A percentile compares a stretch with the other conserved stretches of the same genome.
These are phyloP conservation scores for Mycena haematopus DNA, from an alignment of 768 basidiomycete species.

Conservation along the genomic window DNA sequence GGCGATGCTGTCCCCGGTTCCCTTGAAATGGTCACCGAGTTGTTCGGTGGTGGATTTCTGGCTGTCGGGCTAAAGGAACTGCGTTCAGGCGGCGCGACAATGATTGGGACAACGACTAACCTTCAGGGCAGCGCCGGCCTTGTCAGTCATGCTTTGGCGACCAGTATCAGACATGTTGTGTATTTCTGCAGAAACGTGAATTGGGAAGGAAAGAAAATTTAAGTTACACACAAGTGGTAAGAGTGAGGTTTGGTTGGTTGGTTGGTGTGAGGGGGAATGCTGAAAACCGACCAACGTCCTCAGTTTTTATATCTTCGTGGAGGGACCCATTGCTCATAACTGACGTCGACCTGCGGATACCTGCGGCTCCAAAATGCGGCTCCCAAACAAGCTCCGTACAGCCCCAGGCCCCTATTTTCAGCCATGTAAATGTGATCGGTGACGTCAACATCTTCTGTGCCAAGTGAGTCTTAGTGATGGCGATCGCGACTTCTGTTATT, in stretches of 20 bases:
- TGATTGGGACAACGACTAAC: conserved; percentile 34
- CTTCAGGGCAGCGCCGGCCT: conserved; percentile 57
- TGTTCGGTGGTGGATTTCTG: conserved; percentile 64
- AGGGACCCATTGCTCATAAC: too few species aligned
- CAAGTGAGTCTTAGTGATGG: too few species aligned
- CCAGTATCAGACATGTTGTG: conserved; percentile 59
- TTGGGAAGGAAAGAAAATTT: neutral
- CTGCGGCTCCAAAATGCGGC: neutral
- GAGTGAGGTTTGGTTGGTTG: neutral
- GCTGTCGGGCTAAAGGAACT: conserved; percentile 55
- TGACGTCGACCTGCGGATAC: too few species aligned
- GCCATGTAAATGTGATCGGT: too few species aligned
- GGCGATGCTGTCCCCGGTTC: conserved; percentile 52
- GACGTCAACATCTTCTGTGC: too few species aligned
- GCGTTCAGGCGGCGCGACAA: neutral
- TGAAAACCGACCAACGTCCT: too few species aligned
- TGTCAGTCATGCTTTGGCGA: conserved; percentile 67
- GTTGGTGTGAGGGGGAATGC: neutral
- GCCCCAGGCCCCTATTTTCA: too few species aligned
- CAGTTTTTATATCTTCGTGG: too few species aligned
- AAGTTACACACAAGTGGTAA: neutral
- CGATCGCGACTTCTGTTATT: too few species aligned
- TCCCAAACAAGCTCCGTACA: too few species aligned
- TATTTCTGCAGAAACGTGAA: neutral
- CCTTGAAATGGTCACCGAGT: conserved; percentile 53